phyloP scores from a whole-genome alignment of 2,329 filamentous ascomycete species.

The Trichocomaceae sp. region DNA sequence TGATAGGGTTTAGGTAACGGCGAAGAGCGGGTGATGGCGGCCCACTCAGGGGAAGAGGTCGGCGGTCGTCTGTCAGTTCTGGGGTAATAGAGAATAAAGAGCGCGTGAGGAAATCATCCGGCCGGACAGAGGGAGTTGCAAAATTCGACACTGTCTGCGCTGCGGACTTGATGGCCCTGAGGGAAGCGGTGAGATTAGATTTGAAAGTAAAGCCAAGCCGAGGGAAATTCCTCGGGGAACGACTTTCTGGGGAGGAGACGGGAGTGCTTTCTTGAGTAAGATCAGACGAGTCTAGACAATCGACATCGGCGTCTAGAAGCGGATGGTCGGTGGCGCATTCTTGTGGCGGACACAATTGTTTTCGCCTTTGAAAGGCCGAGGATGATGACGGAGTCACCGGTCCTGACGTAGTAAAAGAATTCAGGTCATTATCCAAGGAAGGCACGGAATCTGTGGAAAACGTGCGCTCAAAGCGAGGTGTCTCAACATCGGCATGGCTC shows the following conservation, averaged over 20 bases:
- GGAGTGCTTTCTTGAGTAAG: slow-evolving; percentile 1
- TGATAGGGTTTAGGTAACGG: slow-evolving; percentile 55
- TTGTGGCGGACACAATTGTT: slow-evolving; percentile 47
- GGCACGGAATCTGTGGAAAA: slow-evolving; percentile 54
- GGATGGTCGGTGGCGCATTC: slow-evolving; percentile 54
- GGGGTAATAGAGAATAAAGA: slow-evolving; percentile 52
- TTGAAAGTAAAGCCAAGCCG: slow-evolving; percentile 49
- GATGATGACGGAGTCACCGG: slow-evolving; percentile 38
- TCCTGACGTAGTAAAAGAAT: slow-evolving; percentile 42
- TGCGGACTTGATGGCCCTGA: slow-evolving; percentile 55
- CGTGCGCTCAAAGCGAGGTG: slow-evolving; percentile 42
- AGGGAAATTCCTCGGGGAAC: slow-evolving; percentile 30
- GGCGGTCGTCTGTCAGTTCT: slow-evolving; percentile 54
- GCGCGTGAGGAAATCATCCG: slow-evolving; percentile 55
- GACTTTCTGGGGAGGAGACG: slow-evolving; percentile 18
- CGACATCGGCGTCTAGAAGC: slow-evolving; percentile 40
- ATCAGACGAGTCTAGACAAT: slow-evolving; percentile 15
- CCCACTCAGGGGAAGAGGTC: slow-evolving; percentile 49
- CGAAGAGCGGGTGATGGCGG: slow-evolving; percentile 52
- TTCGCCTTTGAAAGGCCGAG: slow-evolving; percentile 35
- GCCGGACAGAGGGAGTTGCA: slow-evolving; percentile 45
- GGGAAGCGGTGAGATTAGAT: slow-evolving; percentile 57
- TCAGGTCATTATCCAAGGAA: slow-evolving; percentile 46
- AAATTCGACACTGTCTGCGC: slow-evolving; percentile 57
- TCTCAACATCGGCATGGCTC: slow-evolving; percentile 41